Conservation (phyloP, 2,329 filamentous ascomycete genomes). For the Paramyrothecium roridum region DNA sequence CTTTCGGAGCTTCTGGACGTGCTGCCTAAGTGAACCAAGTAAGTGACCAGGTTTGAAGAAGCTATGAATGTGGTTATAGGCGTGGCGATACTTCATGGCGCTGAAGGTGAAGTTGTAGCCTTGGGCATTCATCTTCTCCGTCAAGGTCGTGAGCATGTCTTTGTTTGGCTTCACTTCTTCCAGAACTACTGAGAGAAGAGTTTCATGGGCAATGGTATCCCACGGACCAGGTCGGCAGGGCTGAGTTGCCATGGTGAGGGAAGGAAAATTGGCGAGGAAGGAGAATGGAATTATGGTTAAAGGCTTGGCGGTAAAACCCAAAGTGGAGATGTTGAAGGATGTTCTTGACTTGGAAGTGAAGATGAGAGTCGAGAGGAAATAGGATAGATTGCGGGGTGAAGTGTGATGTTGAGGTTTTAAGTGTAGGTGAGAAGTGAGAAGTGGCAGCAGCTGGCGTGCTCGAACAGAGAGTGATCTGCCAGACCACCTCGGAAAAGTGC, state of each 20-base stretch:
- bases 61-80: not conserved
- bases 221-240: constrained; percentile 19
- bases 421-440: constrained; percentile 3
- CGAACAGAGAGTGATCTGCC: not conserved
- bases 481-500: constrained; percentile 5
- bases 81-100: constrained; percentile 34
- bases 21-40: constrained; percentile 30
- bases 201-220: constrained; percentile 34
- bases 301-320: not conserved
- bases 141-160: constrained; percentile 26
- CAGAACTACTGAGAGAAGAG: constrained; percentile 33
- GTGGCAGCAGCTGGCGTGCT: not conserved
- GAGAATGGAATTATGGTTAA: not conserved
- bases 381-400: not conserved
- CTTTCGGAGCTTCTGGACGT: constrained; percentile 42
- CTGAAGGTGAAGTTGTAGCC: constrained; percentile 35
- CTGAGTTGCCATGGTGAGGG: constrained; percentile 13
- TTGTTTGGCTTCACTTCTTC: constrained; percentile 30
- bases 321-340: too few relatives aligned
- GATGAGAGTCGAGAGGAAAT: constrained; percentile 1
- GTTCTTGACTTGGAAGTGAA: not conserved
- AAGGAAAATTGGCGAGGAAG: constrained; percentile 2
- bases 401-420: not conserved
- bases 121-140: constrained; percentile 23
- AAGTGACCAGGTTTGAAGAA: not conserved